These are phyloP conservation scores for Blastocystis sp. DNA, from an alignment of 352 stramenopile genomes.

Conservation along the genomic window DNA sequence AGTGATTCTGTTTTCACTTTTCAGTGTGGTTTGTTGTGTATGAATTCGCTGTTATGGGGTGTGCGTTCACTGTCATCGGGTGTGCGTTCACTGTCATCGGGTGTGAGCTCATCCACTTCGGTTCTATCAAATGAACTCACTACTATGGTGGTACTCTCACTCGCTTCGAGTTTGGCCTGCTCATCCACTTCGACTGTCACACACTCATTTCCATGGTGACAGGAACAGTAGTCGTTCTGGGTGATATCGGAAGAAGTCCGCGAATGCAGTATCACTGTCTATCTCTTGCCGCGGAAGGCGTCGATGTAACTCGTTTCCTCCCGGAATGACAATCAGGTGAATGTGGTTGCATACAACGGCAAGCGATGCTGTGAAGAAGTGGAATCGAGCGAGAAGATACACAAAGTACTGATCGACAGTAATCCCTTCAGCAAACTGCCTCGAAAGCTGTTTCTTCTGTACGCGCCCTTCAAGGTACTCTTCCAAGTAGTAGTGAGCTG, in stretches of 20 bases:
- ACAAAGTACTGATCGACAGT: constrained; percentile 74
- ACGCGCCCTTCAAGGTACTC: constrained; percentile 85
- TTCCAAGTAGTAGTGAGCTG: constrained; percentile 60
- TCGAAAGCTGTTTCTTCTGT: constrained; percentile 81
- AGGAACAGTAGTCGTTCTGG: constrained; percentile 87
- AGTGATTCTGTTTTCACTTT: constrained; percentile 24
- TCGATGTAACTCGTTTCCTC: constrained; percentile 26
- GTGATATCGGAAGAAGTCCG: constrained; percentile 92
- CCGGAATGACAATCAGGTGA: constrained; percentile 6
- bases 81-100: too few species aligned
- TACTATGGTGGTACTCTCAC: too few species aligned
- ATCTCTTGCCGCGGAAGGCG: constrained; percentile 84
- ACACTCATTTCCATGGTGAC: constrained; percentile 78
- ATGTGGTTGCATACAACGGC: constrained; percentile 89
- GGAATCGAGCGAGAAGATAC: constrained; percentile 75
- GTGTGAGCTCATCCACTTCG: too few species aligned
- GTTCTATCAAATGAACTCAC: too few species aligned
- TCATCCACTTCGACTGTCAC: constrained; percentile 21
- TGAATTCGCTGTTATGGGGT: too few species aligned
- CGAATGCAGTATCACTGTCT: constrained; percentile 99
- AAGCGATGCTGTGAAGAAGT: constrained; percentile 83
- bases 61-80: too few species aligned
- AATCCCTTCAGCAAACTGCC: constrained; percentile 76
- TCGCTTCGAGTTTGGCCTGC: too few species aligned
- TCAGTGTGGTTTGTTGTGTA: constrained; percentile 13